These are phyloP conservation scores for Colletotrichum sp. DNA, from an alignment of 2,329 filamentous ascomycete genomes.

Conservation along the genomic window DNA sequence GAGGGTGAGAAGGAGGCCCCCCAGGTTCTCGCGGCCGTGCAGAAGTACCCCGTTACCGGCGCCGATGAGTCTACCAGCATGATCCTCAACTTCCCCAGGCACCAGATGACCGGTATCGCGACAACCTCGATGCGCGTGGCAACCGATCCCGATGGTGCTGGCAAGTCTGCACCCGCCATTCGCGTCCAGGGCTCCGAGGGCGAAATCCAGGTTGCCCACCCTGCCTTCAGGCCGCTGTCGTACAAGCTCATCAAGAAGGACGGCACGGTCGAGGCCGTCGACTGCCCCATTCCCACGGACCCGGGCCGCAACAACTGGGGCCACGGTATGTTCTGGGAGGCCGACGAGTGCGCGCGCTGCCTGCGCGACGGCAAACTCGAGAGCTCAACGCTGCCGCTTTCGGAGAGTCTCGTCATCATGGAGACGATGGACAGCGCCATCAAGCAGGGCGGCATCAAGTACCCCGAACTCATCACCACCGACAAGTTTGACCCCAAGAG, in stretches of 20 bases:
- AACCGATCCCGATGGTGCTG: constrained; percentile 63
- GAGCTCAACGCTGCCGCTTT: constrained; percentile 71
- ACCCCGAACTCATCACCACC: constrained; percentile 61
- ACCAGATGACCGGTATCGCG: constrained; percentile 74
- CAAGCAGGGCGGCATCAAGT: constrained; percentile 56
- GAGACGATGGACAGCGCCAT: constrained; percentile 67
- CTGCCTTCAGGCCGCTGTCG: constrained; percentile 71
- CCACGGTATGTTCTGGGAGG: constrained; percentile 90
- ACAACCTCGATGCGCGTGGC: constrained; percentile 68
- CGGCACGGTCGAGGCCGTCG: constrained; percentile 52
- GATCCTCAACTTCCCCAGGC: constrained; percentile 74
- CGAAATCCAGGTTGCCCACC: constrained; percentile 80
- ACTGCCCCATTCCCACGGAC: constrained; percentile 60
- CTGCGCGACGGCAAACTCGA: constrained; percentile 79
- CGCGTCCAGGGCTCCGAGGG: constrained; percentile 82
- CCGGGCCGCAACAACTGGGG: constrained; percentile 56
- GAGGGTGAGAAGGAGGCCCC: constrained; percentile 72
- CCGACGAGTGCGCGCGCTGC: constrained; percentile 78
- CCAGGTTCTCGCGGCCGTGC: constrained; percentile 70
- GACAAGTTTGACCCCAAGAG: constrained; percentile 65
- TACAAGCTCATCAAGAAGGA: constrained; percentile 67
- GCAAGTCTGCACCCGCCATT: constrained; percentile 68
- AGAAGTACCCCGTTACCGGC: constrained; percentile 72
- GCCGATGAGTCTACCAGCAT: constrained; percentile 82
- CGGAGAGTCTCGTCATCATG: constrained; percentile 87